A percentile compares a stretch with the other conserved stretches of the same genome.
Evolutionary conservation across 169 alveolate species (phyloP).

Genomic region (Eimeria acervulina): DNA sequence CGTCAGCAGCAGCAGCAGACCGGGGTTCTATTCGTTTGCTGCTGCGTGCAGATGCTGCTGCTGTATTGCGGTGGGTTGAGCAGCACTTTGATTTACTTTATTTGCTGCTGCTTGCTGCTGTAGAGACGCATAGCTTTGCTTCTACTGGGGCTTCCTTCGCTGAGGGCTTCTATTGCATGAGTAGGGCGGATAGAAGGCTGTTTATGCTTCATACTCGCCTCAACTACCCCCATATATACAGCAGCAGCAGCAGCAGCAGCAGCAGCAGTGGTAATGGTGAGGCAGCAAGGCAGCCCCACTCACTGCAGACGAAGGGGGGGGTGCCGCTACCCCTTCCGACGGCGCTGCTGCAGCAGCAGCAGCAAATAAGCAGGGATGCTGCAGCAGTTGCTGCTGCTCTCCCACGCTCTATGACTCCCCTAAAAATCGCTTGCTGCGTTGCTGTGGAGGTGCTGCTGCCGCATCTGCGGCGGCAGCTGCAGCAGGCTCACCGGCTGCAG

Average conservation of each 20-base stretch:
- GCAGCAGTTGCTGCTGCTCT: slow-evolving; percentile 56
- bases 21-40: not conserved
- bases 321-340: not conserved
- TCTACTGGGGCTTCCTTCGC: slow-evolving; percentile 68
- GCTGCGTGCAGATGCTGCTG: slow-evolving; percentile 31
- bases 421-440: slow-evolving; percentile 37
- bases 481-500: slow-evolving; percentile 31
- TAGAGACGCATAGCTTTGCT: slow-evolving; percentile 65
- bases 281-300: too few species aligned
- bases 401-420: not conserved
- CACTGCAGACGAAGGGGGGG: not conserved
- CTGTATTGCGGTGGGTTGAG: slow-evolving; percentile 48
- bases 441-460: slow-evolving; percentile 73
- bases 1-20: slow-evolving; percentile 39
- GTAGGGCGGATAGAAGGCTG: slow-evolving; percentile 19
- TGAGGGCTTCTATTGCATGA: slow-evolving; percentile 69
- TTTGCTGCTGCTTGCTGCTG: slow-evolving; percentile 45
- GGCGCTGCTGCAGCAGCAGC: slow-evolving; percentile 60
- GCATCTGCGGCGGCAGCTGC: slow-evolving; percentile 51
- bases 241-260: slow-evolving; percentile 50
- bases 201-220: slow-evolving; percentile 19
- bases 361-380: slow-evolving; percentile 12
- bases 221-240: not conserved
- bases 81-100: slow-evolving; percentile 64
- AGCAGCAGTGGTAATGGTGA: slow-evolving; percentile 20